Evolutionary conservation across 164 flowering plant species (phyloP), one percentile per base, ranked within the genome.

Genomic region (Piper betle): DNA sequence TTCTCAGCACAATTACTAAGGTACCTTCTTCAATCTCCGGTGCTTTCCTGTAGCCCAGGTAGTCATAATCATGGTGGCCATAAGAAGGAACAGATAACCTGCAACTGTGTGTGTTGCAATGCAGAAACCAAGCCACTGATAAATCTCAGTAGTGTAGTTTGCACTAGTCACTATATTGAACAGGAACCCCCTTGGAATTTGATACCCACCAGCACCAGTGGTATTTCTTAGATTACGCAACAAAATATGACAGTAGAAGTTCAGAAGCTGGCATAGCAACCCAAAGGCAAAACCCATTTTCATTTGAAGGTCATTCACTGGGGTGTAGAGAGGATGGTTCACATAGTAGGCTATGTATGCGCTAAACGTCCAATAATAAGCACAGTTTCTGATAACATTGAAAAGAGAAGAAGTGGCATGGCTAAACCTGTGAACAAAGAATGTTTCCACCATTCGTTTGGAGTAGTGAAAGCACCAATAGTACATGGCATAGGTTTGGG

Each of bases 11-110:
- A 46, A 46, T 46, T 46, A 6, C 10, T 25, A 6, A 6, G 4
- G 37, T 79, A 88, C 99, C 99, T 82, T 90, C 78, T 66, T 90
- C 60, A 81, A 61, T 46, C 88, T 81, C 11, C 78, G 77, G 70
- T 93, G 99, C 81, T 93, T 93, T 59, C 84, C 93, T 43, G 90
- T 85, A 17, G 97, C 97, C 99, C 97, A 90, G 52, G 88, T 85
- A 65, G 82, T 82, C 97, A 93, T 90, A 67, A 93, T 93, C 54
- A 40, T 39, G 69, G 88, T 77, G 52, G 97, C 99, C 61, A 90
- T 97, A 20, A 79, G 80, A 63, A 81, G 76, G 68, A 93, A 93
- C 39, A 61, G 68, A 67, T 85, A 88, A 57, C 99, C 99, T 0
- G 97, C 99, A 72, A 88, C 78, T 16, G 97, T 90, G 68, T 93